Evolutionary conservation across 768 basidiomycete species (phyloP).

Genomic region (Gloeophyllum trabeum): DNA sequence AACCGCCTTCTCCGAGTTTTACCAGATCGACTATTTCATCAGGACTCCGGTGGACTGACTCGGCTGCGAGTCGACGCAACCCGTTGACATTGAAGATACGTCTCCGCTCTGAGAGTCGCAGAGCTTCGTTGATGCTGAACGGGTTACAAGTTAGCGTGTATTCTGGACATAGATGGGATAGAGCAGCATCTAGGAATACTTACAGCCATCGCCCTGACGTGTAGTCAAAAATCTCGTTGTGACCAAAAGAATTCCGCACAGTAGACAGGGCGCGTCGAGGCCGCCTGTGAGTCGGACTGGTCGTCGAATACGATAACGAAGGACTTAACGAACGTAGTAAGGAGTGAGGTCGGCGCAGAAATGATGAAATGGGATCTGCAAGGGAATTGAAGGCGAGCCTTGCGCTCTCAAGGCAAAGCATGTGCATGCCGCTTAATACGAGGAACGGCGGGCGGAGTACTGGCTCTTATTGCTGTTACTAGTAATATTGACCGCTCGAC

Average conservation of each 20-base stretch:
- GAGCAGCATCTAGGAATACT: background rate
- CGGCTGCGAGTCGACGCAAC: constrained; percentile 33
- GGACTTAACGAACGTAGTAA: too few species aligned
- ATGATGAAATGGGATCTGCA: too few species aligned
- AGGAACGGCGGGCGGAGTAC: too few species aligned
- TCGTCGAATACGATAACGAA: too few species aligned
- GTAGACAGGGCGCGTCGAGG: background rate
- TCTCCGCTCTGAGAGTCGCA: constrained; percentile 35
- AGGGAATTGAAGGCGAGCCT: too few species aligned
- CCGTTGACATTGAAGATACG: constrained; percentile 27
- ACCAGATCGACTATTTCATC: constrained; percentile 22
- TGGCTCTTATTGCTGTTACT: too few species aligned
- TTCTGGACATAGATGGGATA: background rate
- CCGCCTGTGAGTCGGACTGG: too few species aligned
- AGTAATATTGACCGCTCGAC: too few species aligned
- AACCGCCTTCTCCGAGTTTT: constrained; percentile 33
- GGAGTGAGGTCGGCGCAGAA: too few species aligned
- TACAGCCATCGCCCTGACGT: background rate
- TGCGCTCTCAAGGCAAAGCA: too few species aligned
- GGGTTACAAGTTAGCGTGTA: background rate
- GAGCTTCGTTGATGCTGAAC: constrained; percentile 15
- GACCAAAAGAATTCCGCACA: background rate
- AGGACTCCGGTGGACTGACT: constrained; percentile 25
- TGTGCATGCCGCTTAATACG: too few species aligned
- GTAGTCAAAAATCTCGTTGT: background rate